phyloP scores from a whole-genome alignment of 257 asterid species.

The Mitragyna speciosa region DNA sequence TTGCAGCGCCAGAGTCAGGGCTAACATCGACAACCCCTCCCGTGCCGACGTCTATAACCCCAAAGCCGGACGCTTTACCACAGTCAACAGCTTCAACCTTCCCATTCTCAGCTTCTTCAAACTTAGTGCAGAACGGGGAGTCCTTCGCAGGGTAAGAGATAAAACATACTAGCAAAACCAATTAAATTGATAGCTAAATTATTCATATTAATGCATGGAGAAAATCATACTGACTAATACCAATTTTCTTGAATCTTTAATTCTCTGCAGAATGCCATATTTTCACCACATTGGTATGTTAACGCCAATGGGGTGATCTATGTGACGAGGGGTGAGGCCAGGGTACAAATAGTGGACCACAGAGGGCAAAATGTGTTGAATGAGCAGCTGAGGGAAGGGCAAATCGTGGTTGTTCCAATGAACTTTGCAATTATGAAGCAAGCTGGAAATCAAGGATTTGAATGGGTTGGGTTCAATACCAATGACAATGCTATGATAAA shows the following conservation, averaged over 20 bases:
- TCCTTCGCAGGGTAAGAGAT: constrained; percentile 47
- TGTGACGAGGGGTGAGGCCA: constrained; percentile 49
- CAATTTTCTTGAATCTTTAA: not conserved
- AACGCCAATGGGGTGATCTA: constrained; percentile 60
- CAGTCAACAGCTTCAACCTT: constrained; percentile 52
- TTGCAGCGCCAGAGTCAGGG: constrained; percentile 46
- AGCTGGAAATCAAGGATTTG: constrained; percentile 53
- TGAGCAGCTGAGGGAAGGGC: constrained; percentile 47
- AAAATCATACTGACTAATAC: not conserved
- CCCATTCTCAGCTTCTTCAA: constrained; percentile 57
- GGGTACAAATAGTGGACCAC: constrained; percentile 63
- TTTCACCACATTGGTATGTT: constrained; percentile 64
- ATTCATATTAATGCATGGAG: not conserved
- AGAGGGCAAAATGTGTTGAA: constrained; percentile 58
- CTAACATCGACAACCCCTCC: constrained; percentile 45
- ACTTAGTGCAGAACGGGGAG: constrained; percentile 62
- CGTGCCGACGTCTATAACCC: constrained; percentile 69
- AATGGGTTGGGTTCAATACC: constrained; percentile 78
- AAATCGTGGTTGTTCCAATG: constrained; percentile 63
- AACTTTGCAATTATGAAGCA: constrained; percentile 57
- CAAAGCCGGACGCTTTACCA: constrained; percentile 58
- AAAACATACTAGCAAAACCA: not conserved
- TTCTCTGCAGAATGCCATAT: constrained; percentile 48
- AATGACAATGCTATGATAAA: constrained; percentile 65
- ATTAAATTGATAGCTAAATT: not conserved